phyloP scores from a whole-genome alignment of 441 rosid species.

The Aleurites moluccanus region DNA sequence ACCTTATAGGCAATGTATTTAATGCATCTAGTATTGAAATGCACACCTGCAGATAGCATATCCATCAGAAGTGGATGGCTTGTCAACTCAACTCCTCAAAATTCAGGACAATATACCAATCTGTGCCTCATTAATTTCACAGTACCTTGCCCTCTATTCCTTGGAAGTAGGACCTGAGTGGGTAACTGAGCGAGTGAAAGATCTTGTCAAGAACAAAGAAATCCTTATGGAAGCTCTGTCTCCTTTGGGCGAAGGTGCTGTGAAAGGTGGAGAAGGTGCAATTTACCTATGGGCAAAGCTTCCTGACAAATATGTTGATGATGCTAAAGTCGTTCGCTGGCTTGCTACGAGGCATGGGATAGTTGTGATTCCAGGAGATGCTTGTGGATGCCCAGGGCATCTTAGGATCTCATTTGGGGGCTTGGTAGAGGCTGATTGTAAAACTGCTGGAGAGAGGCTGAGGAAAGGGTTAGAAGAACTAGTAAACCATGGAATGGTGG shows the following conservation, averaged over 20 bases:
- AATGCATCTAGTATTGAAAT: constrained; percentile 2
- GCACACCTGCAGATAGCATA: constrained; percentile 73
- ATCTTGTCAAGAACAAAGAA: constrained; percentile 78
- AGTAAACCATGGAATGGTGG: constrained; percentile 62
- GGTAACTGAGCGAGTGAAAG: constrained; percentile 66
- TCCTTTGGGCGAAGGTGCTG: constrained; percentile 72
- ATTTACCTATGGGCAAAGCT: constrained; percentile 95
- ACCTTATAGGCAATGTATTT: background rate
- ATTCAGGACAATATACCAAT: constrained; percentile 98
- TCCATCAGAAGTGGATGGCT: constrained; percentile 73
- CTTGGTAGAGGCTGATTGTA: constrained; percentile 60
- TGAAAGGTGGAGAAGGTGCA: constrained; percentile 96
- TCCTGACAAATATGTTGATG: constrained; percentile 53
- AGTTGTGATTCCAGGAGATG: constrained; percentile 81
- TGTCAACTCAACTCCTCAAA: constrained; percentile 70
- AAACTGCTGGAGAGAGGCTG: constrained; percentile 70
- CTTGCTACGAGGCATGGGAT: constrained; percentile 81
- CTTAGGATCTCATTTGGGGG: constrained; percentile 89
- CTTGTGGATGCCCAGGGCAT: constrained; percentile 75
- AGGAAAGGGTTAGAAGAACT: constrained; percentile 77
- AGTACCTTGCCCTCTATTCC: constrained; percentile 78
- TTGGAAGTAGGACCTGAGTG: constrained; percentile 77
- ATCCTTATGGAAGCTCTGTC: constrained; percentile 69
- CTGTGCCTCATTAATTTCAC: constrained; percentile 84
- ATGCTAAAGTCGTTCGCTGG: constrained; percentile 74